Evolutionary conservation across 2,329 filamentous ascomycete species (phyloP), one percentile per base, ranked within the genome.

Genomic region (Trichoderma sp.): DNA sequence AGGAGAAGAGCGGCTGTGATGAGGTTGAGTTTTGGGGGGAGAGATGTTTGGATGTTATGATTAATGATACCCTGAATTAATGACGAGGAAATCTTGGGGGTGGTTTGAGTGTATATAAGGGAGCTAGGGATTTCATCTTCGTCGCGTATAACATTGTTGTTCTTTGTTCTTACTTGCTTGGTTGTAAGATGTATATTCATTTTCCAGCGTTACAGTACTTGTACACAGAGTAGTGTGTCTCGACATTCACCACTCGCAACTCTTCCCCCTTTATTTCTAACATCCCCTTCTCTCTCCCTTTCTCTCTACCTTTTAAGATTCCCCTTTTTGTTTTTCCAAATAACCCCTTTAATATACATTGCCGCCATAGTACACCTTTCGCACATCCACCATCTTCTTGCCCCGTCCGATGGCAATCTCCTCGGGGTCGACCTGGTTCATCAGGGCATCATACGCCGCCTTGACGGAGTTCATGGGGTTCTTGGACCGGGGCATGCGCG

Each of bases 381-480:
- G 87, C 74, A 95, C 93, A 85, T 99, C 96, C 39, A 99, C 94
- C 79, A 99, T 81, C 88, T 99, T 99, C 88, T 93, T 95, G 73
- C 96, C 95, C 74, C 95, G 86, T 67, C 94, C 95, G 64, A 93
- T 88, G 71, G 96, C 96, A 79, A 99, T 91, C 79, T 95, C 91
- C 80, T 98, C 93, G 34, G 96, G 96, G 79, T 97, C 87, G 73
- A 89, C 89, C 85, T 99, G 96, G 84, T 86, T 92, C 81, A 89
- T 88, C 74, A 99, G 85, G 6, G 95, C 95, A 81, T 95, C 82
- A 82, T 93, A 93, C 53, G 94, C 88, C 15, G 96, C 96, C 85
- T 98, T 98, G 83, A 97, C 92, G 20, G 95, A 93, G 85, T 99
- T 99, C 94, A 98, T 97, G 76, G 94, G 94, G 86, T 97, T 98